Base-by-base conservation (phyloP, 1,284 basidiomycete genomes). In the Xerocomus amazonicus region DNA sequence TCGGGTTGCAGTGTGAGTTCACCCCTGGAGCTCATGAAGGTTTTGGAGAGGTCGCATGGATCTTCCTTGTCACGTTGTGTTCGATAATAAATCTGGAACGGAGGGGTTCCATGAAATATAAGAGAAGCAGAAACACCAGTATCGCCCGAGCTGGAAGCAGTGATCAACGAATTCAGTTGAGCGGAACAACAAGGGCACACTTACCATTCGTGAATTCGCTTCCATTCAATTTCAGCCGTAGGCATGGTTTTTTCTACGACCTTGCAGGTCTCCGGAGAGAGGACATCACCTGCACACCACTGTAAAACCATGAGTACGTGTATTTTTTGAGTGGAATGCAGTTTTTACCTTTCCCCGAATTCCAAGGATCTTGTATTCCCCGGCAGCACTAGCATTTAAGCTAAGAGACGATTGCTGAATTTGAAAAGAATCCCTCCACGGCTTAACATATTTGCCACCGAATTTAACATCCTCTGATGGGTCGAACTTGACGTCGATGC, bases 171-270 rank as follows among this genome's bases (percentile, higher is more conserved):
- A 46, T 29, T 13, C 13, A 6, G 34, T 54, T 38, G 37, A 52
- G 33, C 23, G 9, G 3, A 29, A 48, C 4, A 51, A 36, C n/a
- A 23, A 29, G 41, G 4, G 19, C 32, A 13, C 16, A 62, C 73
- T 50, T 59, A 89, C 91, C 92, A 93, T 73, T 94, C 96, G 59
- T 95, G 90, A 57, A 98, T 89, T 47, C 88, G 86, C 61, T 86
- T 87, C 79, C 94, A 93, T 64, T 87, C 81, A 56, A 97, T 91
- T 61, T 92, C 84, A 12, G 90, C 87, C 2, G 79, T 83, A 1
- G 92, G 92, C 35, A 77, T 68, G 1, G 90, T 90, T 53, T 85
- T 78, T 61, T 92, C 81, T 33, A 88, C 71, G 1, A 93, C 87
- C 43, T 73, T 77, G 59, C 90, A 93, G 3, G 73, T 79, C 48